phyloP scores from a whole-genome alignment of 768 basidiomycete genomes.

The Tricholomella constricta region DNA sequence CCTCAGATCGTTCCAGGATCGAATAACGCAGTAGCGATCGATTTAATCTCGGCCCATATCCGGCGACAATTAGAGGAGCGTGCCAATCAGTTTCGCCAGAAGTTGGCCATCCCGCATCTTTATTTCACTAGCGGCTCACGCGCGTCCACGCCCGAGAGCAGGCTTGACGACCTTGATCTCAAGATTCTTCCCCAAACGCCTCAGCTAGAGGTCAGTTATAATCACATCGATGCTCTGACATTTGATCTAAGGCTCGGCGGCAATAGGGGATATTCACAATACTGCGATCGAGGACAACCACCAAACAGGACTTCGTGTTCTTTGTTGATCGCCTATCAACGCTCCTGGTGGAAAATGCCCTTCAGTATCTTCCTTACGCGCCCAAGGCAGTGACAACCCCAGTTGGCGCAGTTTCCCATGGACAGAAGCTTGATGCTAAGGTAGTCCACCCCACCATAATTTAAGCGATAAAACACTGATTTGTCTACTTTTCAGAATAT shows the following conservation, averaged over 20 bases:
- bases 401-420: constrained; percentile 51
- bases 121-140: constrained; percentile 38
- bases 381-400: constrained; percentile 69
- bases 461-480: not conserved
- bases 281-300: constrained; percentile 70
- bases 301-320: constrained; percentile 88
- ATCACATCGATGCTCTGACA: not conserved
- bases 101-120: constrained; percentile 61
- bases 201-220: constrained; percentile 65
- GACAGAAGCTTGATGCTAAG: constrained; percentile 62
- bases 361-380: constrained; percentile 78
- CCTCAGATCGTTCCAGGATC: constrained; percentile 91
- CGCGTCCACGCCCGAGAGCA: constrained; percentile 38
- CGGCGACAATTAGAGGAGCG: constrained; percentile 82
- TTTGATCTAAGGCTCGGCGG: not conserved
- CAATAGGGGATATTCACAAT: constrained; percentile 87
- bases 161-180: constrained; percentile 51
- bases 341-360: constrained; percentile 79
- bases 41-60: constrained; percentile 90
- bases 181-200: constrained; percentile 75
- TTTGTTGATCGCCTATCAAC: constrained; percentile 88
- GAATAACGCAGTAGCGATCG: constrained; percentile 88
- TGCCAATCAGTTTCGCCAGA: constrained; percentile 67
- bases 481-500: constrained; percentile 49
- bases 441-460: constrained; percentile 33